phyloP scores from a whole-genome alignment of 306 rosid genomes.

The Quercus robur region DNA sequence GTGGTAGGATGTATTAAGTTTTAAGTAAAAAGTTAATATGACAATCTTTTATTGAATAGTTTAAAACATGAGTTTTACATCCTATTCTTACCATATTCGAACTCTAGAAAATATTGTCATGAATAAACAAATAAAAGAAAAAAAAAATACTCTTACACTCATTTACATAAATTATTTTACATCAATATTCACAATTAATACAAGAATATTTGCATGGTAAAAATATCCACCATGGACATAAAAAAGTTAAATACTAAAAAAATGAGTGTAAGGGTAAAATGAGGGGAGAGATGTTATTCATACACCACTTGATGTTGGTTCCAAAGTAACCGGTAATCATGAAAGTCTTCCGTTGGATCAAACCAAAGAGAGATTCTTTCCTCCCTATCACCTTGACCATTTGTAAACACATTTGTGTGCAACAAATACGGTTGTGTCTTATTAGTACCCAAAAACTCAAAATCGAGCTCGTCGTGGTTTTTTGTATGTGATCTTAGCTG shows the following conservation, averaged over 20 bases:
- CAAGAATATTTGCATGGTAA: too few relatives aligned
- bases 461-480: conserved; percentile 29
- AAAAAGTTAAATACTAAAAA: too few relatives aligned
- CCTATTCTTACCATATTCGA: too few relatives aligned
- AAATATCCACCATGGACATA: too few relatives aligned
- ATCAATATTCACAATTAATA: too few relatives aligned
- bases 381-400: conserved; percentile 13
- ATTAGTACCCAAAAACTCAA: conserved; percentile 25
- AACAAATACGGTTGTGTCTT: not conserved
- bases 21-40: too few relatives aligned
- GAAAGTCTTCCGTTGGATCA: conserved; percentile 23
- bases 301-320: conserved; percentile 27
- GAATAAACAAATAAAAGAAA: not conserved
- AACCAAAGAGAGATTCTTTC: conserved; percentile 22
- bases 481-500: conserved; percentile 17
- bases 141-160: too few relatives aligned
- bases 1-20: too few relatives aligned
- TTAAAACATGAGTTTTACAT: too few relatives aligned
- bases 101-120: not conserved
- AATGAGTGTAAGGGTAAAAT: not conserved
- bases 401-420: conserved; percentile 20
- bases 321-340: conserved; percentile 22
- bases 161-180: too few relatives aligned
- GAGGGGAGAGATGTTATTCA: not conserved
- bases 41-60: too few relatives aligned